These are phyloP conservation scores for Trametes meyenii DNA, from an alignment of 768 basidiomycete species.

Conservation along the genomic window DNA sequence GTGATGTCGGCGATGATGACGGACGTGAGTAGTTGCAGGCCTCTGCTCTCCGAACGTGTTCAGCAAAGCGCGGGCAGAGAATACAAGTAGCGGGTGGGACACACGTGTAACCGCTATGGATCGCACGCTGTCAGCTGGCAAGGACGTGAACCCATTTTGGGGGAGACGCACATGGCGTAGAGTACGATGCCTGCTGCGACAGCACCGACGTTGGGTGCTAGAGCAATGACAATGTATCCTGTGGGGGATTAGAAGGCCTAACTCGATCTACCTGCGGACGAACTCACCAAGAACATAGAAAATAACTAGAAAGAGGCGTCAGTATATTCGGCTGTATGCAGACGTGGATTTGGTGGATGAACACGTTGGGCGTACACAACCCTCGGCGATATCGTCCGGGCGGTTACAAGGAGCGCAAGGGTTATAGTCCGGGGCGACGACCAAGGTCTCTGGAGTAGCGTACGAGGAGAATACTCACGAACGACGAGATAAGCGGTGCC, in stretches of 20 bases:
- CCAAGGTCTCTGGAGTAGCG: slow-evolving; percentile 24
- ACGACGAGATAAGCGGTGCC: slow-evolving; percentile 52
- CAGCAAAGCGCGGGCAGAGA: slow-evolving; percentile 21
- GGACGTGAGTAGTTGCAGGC: slow-evolving; percentile 64
- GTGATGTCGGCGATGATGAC: slow-evolving; percentile 36
- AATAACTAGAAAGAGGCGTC: slow-evolving; percentile 23
- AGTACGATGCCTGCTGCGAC: slow-evolving; percentile 48
- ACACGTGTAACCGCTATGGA: slow-evolving; percentile 59
- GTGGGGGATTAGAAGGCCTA: slow-evolving; percentile 10
- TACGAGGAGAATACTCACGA: slow-evolving; percentile 38
- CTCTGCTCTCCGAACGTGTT: slow-evolving; percentile 36
- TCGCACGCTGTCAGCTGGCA: slow-evolving; percentile 30
- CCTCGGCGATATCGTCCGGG: too few species aligned
- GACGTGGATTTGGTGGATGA: too few species aligned
- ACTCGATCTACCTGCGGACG: slow-evolving; percentile 17
- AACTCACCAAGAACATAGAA: slow-evolving; percentile 47
- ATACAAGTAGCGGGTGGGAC: slow-evolving; percentile 29
- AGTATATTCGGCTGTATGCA: too few species aligned
- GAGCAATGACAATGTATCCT: slow-evolving; percentile 41
- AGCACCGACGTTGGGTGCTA: slow-evolving; percentile 29
- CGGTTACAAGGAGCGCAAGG: too few species aligned
- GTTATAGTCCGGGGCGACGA: slow-evolving; percentile 27
- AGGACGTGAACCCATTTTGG: slow-evolving; percentile 26
- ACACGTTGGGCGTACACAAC: too few species aligned
- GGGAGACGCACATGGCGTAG: slow-evolving; percentile 51